A percentile compares a stretch with the other conserved stretches of the same genome.
These are phyloP conservation scores for Pinus tabuliformis DNA, from an alignment of 75 land plant species.

Conservation along the genomic window DNA sequence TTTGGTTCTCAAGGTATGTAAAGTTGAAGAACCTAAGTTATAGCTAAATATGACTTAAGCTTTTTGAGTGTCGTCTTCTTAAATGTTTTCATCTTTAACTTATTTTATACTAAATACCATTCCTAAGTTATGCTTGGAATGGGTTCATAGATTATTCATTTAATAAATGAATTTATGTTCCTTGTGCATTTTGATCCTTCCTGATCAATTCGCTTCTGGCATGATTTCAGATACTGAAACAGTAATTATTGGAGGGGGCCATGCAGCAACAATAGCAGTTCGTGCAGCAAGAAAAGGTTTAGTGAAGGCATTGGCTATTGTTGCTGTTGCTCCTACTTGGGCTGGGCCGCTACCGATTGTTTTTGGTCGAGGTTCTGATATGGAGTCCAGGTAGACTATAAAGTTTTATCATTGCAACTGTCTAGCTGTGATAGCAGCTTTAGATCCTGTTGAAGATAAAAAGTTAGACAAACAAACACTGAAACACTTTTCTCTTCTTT, in stretches of 20 bases:
- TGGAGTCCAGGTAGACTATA: constrained; percentile 70
- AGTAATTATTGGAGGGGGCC: constrained; percentile 93
- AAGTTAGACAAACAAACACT: neutral
- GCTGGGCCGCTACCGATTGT: constrained; percentile 98
- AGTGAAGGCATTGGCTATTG: constrained; percentile 70
- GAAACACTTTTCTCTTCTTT: neutral
- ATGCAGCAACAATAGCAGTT: constrained; percentile 83
- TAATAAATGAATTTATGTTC: neutral
- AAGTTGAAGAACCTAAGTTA: too few species aligned
- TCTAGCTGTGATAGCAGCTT: neutral
- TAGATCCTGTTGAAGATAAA: neutral
- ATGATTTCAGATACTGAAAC: constrained; percentile 42
- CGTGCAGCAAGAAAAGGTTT: constrained; percentile 69
- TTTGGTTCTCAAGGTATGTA: too few species aligned
- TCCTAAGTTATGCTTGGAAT: constrained; percentile 1
- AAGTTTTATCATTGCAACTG: neutral
- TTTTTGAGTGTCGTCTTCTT: too few species aligned
- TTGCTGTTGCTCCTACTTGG: constrained; percentile 99
- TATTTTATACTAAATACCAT: neutral
- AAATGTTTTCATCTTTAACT: neutral
- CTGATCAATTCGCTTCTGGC: neutral
- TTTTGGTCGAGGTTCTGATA: constrained; percentile 83
- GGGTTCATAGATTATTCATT: neutral
- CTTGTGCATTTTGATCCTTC: neutral
- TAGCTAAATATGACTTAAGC: too few species aligned